phyloP scores from a whole-genome alignment of 805 yeast genomes.

The Cyberlindnera xishuangbannaensis region DNA sequence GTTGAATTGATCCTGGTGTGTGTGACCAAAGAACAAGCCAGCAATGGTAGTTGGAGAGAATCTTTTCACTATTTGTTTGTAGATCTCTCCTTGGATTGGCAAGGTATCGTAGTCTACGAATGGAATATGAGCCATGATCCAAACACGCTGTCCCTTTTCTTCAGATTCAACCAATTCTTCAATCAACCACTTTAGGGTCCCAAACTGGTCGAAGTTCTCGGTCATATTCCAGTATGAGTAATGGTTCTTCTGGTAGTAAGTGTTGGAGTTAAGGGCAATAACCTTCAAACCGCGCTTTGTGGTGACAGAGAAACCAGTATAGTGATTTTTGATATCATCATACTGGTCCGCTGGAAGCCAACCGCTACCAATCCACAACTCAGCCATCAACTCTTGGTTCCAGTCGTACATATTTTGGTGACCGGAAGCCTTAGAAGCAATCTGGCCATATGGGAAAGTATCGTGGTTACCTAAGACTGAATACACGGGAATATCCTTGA shows the following conservation, averaged over 20 bases:
- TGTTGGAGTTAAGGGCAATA: slow-evolving; percentile 59
- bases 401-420: slow-evolving; percentile 38
- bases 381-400: slow-evolving; percentile 44
- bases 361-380: slow-evolving; percentile 40
- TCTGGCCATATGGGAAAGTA: slow-evolving; percentile 63
- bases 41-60: slow-evolving; percentile 67
- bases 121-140: slow-evolving; percentile 71
- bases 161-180: slow-evolving; percentile 61
- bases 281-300: slow-evolving; percentile 54
- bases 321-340: slow-evolving; percentile 34
- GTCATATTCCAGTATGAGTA: slow-evolving; percentile 48
- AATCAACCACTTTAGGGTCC: slow-evolving; percentile 54
- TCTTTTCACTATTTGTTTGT: slow-evolving; percentile 54
- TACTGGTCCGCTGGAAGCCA: slow-evolving; percentile 31
- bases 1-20: slow-evolving; percentile 64
- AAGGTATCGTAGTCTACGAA: slow-evolving; percentile 47
- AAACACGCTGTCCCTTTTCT: slow-evolving; percentile 52
- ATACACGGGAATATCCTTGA: slow-evolving; percentile 50
- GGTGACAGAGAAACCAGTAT: slow-evolving; percentile 54
- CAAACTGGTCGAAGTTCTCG: slow-evolving; percentile 51
- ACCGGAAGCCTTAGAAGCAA: slow-evolving; percentile 47
- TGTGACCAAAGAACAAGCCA: slow-evolving; percentile 64
- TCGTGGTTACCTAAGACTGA: slow-evolving; percentile 70
- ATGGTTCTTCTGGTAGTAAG: slow-evolving; percentile 59
- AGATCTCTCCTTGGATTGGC: slow-evolving; percentile 54